Conservation (phyloP, 495 filamentous ascomycete genomes). For the Podospora comata region DNA sequence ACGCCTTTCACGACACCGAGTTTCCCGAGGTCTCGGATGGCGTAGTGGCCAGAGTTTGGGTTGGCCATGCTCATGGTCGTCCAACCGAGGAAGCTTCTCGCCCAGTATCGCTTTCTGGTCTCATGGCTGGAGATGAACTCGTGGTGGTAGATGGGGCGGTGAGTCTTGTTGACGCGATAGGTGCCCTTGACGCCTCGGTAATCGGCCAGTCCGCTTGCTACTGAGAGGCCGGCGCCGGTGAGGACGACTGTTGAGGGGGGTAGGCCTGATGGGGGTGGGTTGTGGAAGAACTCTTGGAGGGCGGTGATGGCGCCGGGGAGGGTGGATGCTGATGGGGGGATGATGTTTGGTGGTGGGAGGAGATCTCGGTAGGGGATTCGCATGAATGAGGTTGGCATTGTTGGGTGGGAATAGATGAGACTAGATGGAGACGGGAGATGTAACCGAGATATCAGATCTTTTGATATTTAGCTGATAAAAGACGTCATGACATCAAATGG, state of each 20-base stretch:
- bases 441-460: neutral
- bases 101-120: constrained; percentile 93
- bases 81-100: constrained; percentile 91
- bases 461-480: neutral
- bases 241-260: constrained; percentile 62
- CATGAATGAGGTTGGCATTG: constrained; percentile 47
- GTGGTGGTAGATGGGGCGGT: constrained; percentile 88
- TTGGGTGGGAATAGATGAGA: neutral
- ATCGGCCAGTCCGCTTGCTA: constrained; percentile 88
- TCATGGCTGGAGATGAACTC: constrained; percentile 83
- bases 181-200: constrained; percentile 89
- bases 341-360: constrained; percentile 72
- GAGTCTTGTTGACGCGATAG: constrained; percentile 83
- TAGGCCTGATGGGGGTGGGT: constrained; percentile 48
- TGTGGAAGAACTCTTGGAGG: constrained; percentile 67
- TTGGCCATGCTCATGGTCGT: constrained; percentile 68
- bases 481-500: neutral
- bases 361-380: constrained; percentile 88
- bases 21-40: constrained; percentile 64
- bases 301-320: constrained; percentile 71
- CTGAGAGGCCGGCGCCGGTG: constrained; percentile 89
- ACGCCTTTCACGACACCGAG: constrained; percentile 72
- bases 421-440: neutral
- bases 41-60: constrained; percentile 77
- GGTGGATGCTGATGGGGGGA: constrained; percentile 66